A percentile compares a stretch with the other conserved stretches of the same genome.
phyloP scores from a whole-genome alignment of 2,329 filamentous ascomycete genomes.

The Aspergillus sp. region DNA sequence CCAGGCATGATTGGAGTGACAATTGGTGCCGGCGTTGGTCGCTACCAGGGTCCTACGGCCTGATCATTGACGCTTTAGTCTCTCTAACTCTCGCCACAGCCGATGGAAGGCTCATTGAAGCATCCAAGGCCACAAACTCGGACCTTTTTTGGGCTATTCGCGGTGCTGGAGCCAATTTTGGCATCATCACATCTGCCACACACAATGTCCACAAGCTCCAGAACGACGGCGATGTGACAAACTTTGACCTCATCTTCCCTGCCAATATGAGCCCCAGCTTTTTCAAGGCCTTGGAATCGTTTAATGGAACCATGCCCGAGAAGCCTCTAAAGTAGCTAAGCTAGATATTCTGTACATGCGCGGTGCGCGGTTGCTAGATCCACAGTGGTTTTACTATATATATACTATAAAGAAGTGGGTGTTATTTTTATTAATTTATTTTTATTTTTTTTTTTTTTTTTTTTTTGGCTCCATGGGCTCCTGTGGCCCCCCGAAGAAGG shows the following conservation, averaged over 20 bases:
- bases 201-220: neutral
- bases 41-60: neutral
- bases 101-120: neutral
- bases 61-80: neutral
- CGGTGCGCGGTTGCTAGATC: too few species aligned
- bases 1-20: neutral
- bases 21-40: neutral
- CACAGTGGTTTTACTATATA: too few species aligned
- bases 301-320: neutral
- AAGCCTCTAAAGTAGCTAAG: too few species aligned
- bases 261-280: neutral
- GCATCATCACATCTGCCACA: neutral
- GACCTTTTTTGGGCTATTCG: neutral
- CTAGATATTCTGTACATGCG: too few species aligned
- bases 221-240: neutral
- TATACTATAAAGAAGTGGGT: too few species aligned
- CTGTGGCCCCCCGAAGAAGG: too few species aligned
- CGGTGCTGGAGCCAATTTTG: neutral
- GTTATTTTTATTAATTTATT: too few species aligned
- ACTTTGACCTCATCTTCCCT: neutral
- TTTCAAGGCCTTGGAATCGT: neutral
- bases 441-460: too few species aligned
- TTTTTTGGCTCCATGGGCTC: too few species aligned
- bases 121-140: neutral
- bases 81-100: neutral